Base-by-base conservation (phyloP, 345 rosid genomes). In the Populus davidiana region DNA sequence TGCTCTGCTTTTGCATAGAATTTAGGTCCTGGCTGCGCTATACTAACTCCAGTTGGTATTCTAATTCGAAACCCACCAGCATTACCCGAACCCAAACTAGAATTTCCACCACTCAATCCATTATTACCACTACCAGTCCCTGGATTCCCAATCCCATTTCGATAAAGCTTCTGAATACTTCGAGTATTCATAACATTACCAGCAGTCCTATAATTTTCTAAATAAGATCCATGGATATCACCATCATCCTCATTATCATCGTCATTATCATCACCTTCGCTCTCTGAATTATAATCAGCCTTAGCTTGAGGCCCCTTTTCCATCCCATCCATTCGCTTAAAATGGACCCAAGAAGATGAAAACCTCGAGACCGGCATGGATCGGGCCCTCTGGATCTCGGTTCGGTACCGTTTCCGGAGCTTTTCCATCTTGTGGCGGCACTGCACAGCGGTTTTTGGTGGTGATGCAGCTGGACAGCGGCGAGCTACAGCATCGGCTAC, bases 341-440 rank as follows among this genome's bases (percentile, higher is more conserved):
- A 94, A 82, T 93, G 98, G 2, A 91, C 93, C 99, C 98, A 94
- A 16, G 98, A 90, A 5, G 99, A 94, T 6, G 89, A 67, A 69
- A 91, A 94, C 67, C 91, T 84, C 14, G 93, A 85, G 44, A 90
- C 87, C 1, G 99, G 99, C 82, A 93, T 86, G 49, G 98, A 94
- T 79, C 92, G 87, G 21, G 95, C 93, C 12, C 99, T 82, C 86
- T 93, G 97, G 79, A 93, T 90, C 93, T 94, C 97, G 2, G 97
- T 87, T 0, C 98, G 89, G 67, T 94, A 93, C 64, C 98, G 89
- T 75, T 94, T 90, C 18, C 99, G 88, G 4, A 94, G 94, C 85
- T 94, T 94, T 92, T 94, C 99, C 99, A 94, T 94, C 91, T 94
- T 94, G 80, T 94, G 99, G 2, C 98, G 92, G 77, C 99, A 94